These are phyloP conservation scores for Fragaria nilgerrensis DNA, from an alignment of 306 rosid species.

Conservation along the genomic window DNA sequence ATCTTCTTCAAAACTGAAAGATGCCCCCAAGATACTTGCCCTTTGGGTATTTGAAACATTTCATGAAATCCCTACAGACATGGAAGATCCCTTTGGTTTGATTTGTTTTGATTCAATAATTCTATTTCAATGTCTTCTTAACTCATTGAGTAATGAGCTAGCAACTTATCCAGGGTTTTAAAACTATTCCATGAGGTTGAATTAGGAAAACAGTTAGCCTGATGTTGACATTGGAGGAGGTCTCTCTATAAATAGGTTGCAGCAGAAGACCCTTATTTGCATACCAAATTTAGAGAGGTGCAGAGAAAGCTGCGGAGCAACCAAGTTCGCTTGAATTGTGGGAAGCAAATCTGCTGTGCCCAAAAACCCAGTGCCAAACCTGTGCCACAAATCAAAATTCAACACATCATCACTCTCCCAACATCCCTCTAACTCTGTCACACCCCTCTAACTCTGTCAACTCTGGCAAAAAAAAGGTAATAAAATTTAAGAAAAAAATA, in stretches of 20 bases:
- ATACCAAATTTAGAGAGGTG: neutral
- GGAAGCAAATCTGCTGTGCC: too few species aligned
- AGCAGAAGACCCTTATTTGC: constrained; percentile 25
- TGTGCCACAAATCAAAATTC: too few species aligned
- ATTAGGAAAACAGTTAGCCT: constrained; percentile 18
- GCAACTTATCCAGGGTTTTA: neutral
- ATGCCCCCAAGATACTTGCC: constrained; percentile 26
- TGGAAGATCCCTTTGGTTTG: constrained; percentile 66
- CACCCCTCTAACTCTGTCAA: too few species aligned
- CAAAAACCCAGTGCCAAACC: too few species aligned
- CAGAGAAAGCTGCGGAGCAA: constrained; percentile 42
- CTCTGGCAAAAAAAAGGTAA: too few species aligned
- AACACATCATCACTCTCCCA: too few species aligned
- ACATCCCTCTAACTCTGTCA: too few species aligned
- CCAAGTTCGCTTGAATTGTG: constrained; percentile 66
- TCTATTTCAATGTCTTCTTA: constrained; percentile 21
- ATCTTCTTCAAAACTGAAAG: constrained; percentile 11
- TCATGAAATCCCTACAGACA: constrained; percentile 63
- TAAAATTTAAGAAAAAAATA: too few species aligned
- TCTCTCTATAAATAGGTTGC: constrained; percentile 42
- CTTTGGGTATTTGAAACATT: constrained; percentile 29
- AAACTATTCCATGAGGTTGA: constrained; percentile 20
- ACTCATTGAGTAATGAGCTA: neutral
- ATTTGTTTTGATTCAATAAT: constrained; percentile 41
- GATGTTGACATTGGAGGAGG: constrained; percentile 30